Percentiles rank a stretch among this genome's conserved stretches.
phyloP scores from a whole-genome alignment of 2,329 filamentous ascomycete genomes.

The Lachnellula subtilissima region DNA sequence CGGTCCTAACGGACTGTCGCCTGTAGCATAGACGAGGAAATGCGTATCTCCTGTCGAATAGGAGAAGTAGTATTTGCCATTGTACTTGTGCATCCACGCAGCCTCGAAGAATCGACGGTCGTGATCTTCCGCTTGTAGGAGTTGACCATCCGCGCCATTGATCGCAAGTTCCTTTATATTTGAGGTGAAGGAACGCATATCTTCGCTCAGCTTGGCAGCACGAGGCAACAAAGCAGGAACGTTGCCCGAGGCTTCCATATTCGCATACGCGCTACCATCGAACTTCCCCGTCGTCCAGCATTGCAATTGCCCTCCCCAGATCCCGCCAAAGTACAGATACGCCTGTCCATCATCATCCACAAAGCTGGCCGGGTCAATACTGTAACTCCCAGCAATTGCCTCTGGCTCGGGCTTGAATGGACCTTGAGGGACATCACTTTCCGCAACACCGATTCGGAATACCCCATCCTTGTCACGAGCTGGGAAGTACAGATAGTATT shows the following conservation, averaged over 20 bases:
- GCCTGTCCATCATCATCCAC: constrained; percentile 66
- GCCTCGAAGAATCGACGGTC: constrained; percentile 75
- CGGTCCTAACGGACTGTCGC: constrained; percentile 61
- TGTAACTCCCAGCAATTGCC: constrained; percentile 65
- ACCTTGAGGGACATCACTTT: constrained; percentile 57
- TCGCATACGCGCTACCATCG: constrained; percentile 48
- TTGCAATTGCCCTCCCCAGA: constrained; percentile 78
- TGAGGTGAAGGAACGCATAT: constrained; percentile 60
- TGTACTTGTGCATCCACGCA: constrained; percentile 72
- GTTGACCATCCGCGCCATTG: constrained; percentile 55
- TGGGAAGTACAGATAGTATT: constrained; percentile 75
- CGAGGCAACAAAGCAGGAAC: constrained; percentile 59
- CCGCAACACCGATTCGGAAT: constrained; percentile 72
- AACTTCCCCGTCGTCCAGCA: constrained; percentile 62
- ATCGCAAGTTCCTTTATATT: constrained; percentile 58
- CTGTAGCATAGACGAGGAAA: constrained; percentile 64
- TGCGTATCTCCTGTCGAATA: constrained; percentile 78
- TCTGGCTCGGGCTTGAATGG: constrained; percentile 63
- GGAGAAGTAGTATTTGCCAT: constrained; percentile 67
- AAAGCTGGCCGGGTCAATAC: constrained; percentile 72
- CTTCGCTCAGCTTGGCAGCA: constrained; percentile 57
- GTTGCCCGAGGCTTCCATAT: constrained; percentile 62
- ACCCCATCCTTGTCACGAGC: constrained; percentile 64
- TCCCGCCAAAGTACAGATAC: constrained; percentile 72
- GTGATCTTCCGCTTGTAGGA: constrained; percentile 62